These are phyloP conservation scores for Cinchona pubescens DNA, from an alignment of 257 asterid species.

Conservation along the genomic window DNA sequence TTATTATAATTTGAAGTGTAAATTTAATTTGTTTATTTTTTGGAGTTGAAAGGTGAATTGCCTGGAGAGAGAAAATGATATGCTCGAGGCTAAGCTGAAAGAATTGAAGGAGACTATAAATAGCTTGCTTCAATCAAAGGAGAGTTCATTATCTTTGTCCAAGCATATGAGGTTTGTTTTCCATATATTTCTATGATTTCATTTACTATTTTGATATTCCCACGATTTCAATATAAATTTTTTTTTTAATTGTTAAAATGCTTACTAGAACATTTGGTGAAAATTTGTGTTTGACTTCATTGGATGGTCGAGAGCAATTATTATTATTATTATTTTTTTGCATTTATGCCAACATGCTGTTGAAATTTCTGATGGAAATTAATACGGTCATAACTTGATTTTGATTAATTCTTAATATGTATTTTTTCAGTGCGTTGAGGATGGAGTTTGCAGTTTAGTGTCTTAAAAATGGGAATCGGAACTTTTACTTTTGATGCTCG, in stretches of 20 bases:
- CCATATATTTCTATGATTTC: too few relatives aligned
- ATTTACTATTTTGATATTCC: too few relatives aligned
- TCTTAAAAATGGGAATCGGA: not conserved
- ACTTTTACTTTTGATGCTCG: too few relatives aligned
- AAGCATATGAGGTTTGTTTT: constrained; percentile 41
- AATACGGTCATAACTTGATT: too few relatives aligned
- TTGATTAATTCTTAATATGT: not conserved
- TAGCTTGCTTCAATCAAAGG: constrained; percentile 35
- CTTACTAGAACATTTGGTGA: not conserved
- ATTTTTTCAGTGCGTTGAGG: not conserved
- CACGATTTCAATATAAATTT: too few relatives aligned
- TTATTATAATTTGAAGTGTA: too few relatives aligned
- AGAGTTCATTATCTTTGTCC: constrained; percentile 32
- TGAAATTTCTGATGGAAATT: not conserved
- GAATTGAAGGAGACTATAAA: constrained; percentile 36
- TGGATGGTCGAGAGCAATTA: not conserved
- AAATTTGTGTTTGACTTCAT: not conserved
- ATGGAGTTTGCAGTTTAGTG: not conserved
- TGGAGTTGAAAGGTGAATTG: constrained; percentile 35
- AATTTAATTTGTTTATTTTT: not conserved
- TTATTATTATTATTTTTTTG: too few relatives aligned
- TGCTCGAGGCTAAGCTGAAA: constrained; percentile 41
- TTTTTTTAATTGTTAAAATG: not conserved
- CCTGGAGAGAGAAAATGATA: constrained; percentile 31
- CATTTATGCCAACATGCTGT: not conserved